Percentiles rank a stretch among this genome's conserved stretches.
Conservation (phyloP, 495 filamentous ascomycete species). For the Penicillium cinerascens region DNA sequence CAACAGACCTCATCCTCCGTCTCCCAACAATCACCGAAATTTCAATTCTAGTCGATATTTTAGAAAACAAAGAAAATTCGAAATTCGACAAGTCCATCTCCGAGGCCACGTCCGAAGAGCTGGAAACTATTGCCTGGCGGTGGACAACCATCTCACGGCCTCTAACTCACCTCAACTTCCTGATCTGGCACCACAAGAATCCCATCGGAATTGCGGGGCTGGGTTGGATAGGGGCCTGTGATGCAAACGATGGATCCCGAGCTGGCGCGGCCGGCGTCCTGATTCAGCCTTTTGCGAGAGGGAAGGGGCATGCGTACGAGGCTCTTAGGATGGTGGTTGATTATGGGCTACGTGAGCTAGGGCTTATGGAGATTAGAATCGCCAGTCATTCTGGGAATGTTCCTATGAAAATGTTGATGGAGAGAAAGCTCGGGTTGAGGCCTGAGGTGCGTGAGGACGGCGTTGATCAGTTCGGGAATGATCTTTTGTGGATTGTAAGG, state of each 20-base stretch:
- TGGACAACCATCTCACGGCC: conserved; percentile 4
- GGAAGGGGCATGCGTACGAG: neutral
- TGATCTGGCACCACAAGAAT: neutral
- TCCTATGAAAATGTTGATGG: conserved; percentile 8
- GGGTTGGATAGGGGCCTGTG: conserved; percentile 4
- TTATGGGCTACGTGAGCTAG: conserved; percentile 3
- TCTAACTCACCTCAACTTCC: neutral
- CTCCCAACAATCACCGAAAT: neutral
- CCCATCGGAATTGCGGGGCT: conserved; percentile 5
- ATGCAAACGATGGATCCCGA: neutral
- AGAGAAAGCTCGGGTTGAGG: conserved; percentile 2
- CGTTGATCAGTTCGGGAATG: conserved; percentile 8
- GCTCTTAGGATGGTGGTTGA: conserved; percentile 1
- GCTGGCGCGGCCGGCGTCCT: conserved; percentile 3
- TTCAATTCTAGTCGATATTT: neutral
- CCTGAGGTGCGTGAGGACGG: neutral
- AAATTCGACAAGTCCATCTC: conserved; percentile 9
- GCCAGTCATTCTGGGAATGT: conserved; percentile 3
- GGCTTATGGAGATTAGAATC: neutral
- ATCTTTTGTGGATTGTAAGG: conserved; percentile 4
- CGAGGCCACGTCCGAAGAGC: neutral
- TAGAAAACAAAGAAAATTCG: conserved; percentile 7
- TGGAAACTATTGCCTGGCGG: neutral
- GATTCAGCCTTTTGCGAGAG: neutral
- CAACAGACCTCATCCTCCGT: neutral